Evolutionary conservation across 2,329 filamentous ascomycete species (phyloP), one percentile per base, ranked within the genome.

Genomic region (Cercospora sp.): DNA sequence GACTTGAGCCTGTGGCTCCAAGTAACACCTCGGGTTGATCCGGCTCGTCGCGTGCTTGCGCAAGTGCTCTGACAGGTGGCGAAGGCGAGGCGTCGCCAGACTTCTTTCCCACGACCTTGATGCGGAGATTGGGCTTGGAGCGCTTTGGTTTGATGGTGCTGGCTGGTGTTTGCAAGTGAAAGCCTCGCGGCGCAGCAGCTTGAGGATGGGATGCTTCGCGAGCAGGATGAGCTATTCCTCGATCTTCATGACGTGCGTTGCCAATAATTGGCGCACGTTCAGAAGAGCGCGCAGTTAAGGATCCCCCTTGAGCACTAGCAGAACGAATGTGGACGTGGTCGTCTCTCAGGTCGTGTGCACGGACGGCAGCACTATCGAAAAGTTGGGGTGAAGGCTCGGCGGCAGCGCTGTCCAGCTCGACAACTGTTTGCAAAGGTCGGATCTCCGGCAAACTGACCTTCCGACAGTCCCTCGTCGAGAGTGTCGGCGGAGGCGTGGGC

Each of bases 1-100:
- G 59, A 33, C 59, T 30, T 23, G 53, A 28, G 33, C 53, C 53
- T 48, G 20, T 33, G 13, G 51, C 31, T 45, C 20, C 53, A 58
- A 39, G 33, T 30, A 55, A 51, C 13, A 13, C 28, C 26, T 63
- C 59, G 63, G 53, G 36, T n/a, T 60, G 58, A 18, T 39, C 45
- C 8, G 30, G 39, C 20, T 60, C 36, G 45, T 70, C 48, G 42
- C 31, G 59, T 13, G 33, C 36, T 62, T 71, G 69, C 55, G 68
- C 63, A 28, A 73, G 69, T 18, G 73, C 72, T 58, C 73, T 74
- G 16, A 70, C 67, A 62, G 73, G 73, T 20, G 71, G 71, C 30
- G 70, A 71, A 36, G 70, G 67, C 57, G 39, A 42, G 3, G 51
- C 28, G 13, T 69, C 61, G 60, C 10, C 45, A 10, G 30, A 26